A percentile compares a stretch with the other conserved stretches of the same genome.
Evolutionary conservation across 108 stramenopile species (phyloP).

Genomic region (Halocafeteria seosinensis): DNA sequence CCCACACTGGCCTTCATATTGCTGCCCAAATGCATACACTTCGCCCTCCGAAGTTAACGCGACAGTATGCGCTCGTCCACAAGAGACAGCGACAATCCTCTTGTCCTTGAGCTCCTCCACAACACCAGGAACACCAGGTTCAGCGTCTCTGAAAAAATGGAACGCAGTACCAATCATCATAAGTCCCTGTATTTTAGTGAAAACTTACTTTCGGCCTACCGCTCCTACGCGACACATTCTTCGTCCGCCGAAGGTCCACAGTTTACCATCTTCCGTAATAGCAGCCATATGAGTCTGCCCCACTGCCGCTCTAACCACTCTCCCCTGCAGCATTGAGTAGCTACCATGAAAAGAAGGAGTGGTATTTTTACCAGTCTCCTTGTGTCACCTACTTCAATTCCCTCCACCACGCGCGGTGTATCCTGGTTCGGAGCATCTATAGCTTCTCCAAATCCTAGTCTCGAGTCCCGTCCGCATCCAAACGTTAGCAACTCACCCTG

Average conservation of each 20-base stretch:
- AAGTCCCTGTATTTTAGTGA: too few relatives aligned
- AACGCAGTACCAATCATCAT: too few relatives aligned
- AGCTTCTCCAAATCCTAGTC: neutral
- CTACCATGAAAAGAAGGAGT: too few relatives aligned
- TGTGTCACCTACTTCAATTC: too few relatives aligned
- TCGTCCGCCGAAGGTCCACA: too few relatives aligned
- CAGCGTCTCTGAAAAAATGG: too few relatives aligned
- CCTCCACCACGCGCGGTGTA: neutral
- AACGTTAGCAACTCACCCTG: too few relatives aligned
- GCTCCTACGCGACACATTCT: too few relatives aligned
- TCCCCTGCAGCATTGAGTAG: too few relatives aligned
- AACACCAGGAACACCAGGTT: neutral
- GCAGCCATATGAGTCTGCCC: neutral
- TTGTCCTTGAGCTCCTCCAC: neutral
- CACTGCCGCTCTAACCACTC: neutral
- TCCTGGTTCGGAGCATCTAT: neutral
- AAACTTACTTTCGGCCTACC: too few relatives aligned
- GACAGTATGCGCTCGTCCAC: neutral
- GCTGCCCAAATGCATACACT: neutral
- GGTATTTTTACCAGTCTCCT: too few relatives aligned
- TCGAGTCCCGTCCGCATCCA: neutral
- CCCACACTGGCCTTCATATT: neutral
- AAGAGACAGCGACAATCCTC: neutral
- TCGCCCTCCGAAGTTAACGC: neutral
- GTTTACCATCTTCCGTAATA: neutral